Evolutionary conservation across 305 asterid species (phyloP).

Genomic region (Fraxinus platypoda): DNA sequence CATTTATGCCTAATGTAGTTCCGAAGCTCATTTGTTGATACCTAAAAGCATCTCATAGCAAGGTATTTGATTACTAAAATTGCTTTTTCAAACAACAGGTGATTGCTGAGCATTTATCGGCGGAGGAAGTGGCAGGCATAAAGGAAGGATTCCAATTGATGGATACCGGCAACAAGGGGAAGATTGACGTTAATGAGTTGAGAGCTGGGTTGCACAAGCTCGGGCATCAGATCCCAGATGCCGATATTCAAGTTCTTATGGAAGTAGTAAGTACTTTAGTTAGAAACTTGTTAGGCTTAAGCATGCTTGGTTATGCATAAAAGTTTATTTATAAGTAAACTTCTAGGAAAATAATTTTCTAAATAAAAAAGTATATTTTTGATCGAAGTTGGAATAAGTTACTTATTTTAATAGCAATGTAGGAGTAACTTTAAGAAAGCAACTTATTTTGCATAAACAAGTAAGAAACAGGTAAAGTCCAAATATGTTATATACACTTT

Average conservation of each 20-base stretch:
- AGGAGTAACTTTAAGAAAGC: neutral
- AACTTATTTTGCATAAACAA: neutral
- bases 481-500: neutral
- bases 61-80: conserved; percentile 24
- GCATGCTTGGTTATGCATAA: neutral
- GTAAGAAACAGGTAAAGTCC: neutral
- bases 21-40: neutral
- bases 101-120: conserved; percentile 69
- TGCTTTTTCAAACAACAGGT: conserved; percentile 41
- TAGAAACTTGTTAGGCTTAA: neutral
- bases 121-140: conserved; percentile 73
- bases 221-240: conserved; percentile 62
- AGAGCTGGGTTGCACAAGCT: conserved; percentile 58
- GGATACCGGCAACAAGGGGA: conserved; percentile 69
- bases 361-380: neutral
- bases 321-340: neutral
- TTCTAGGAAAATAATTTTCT: neutral
- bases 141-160: conserved; percentile 62
- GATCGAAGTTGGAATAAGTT: neutral
- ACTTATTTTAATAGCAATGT: neutral
- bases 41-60: neutral
- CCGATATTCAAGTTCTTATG: conserved; percentile 61
- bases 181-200: conserved; percentile 61
- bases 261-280: conserved; percentile 51
- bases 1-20: neutral